Base-by-base conservation (phyloP, 768 basidiomycete species). In the Rubroboletus pulcherrimus region DNA sequence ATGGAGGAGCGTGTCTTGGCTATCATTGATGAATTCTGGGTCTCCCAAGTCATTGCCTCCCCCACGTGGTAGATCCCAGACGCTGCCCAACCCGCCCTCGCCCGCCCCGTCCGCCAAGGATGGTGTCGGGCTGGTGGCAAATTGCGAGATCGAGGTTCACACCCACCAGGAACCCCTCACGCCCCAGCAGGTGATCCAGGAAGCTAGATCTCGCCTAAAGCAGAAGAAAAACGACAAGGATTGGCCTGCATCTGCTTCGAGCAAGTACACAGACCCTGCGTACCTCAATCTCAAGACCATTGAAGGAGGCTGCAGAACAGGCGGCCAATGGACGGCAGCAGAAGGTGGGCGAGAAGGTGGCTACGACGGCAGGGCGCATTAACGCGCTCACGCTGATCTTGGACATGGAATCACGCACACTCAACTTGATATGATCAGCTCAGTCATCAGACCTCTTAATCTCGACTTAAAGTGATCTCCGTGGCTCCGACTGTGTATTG, bases 121-220 rank as follows among this genome's bases (percentile, higher is more conserved):
- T n/a, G 66, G 68, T 2, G 65, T 58, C 41, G 1, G 77, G 77
- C 43, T 93, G 91, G 91, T 91, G 90, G 87, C 70, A 80, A 11
- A 76, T 82, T 4, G 83, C 90, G 19, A 92, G 89, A 77, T 82
- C 81, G 60, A 83, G 75, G 61, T 78, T 93, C 10, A 91, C 89
- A 1, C 89, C 91, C 3, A 86, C 86, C 12, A 93, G 63, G 83
- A 88, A 14, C 70, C 75, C 1, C 81, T 90, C n/a, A 93, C 91
- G 0, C 89, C 91, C 0, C 91, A 93, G 63, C 89, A 91, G 61
- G 78, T 93, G 51, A 84, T 92, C 46, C 78, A 80, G 54, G 90
- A 93, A 8, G 75, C 87, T 17, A 89, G 91, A 65, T 74, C 80
- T 19, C 78, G 81, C 41, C 82, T 87, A 52, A 85, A 83, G 64